Conservation (phyloP, 345 rosid species). For the Lepidium africanum region DNA sequence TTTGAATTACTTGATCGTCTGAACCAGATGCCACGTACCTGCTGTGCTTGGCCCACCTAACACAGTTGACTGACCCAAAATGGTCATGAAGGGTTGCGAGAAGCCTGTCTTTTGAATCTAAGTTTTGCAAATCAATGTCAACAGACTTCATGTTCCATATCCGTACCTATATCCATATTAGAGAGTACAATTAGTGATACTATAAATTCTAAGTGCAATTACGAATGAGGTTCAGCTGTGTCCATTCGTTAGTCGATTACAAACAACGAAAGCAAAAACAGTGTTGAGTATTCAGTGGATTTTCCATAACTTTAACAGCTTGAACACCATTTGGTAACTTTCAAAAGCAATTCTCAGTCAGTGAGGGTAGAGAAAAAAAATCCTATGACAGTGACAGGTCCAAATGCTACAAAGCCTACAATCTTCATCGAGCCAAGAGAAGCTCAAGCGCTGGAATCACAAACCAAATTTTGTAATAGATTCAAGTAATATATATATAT, state of each 20-base stretch:
- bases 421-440: not conserved
- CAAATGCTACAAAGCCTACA: not conserved
- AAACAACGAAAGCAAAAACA: constrained; percentile 7
- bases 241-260: not conserved
- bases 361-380: not conserved
- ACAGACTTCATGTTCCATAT: constrained; percentile 92
- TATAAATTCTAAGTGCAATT: not conserved
- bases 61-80: constrained; percentile 98
- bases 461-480: not conserved
- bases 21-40: constrained; percentile 89
- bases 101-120: constrained; percentile 65
- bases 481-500: not conserved
- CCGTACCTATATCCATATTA: constrained; percentile 52
- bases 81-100: constrained; percentile 97
- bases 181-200: not conserved
- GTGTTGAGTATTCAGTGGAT: not conserved
- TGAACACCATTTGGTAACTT: not conserved
- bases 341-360: not conserved
- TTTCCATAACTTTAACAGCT: not conserved
- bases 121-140: constrained; percentile 47
- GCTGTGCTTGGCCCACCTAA: constrained; percentile 98
- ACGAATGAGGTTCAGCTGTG: not conserved
- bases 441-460: not conserved
- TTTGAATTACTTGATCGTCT: constrained; percentile 87
- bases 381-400: not conserved